phyloP scores from a whole-genome alignment of 108 stramenopile species.

The Cyclotella cryptica region DNA sequence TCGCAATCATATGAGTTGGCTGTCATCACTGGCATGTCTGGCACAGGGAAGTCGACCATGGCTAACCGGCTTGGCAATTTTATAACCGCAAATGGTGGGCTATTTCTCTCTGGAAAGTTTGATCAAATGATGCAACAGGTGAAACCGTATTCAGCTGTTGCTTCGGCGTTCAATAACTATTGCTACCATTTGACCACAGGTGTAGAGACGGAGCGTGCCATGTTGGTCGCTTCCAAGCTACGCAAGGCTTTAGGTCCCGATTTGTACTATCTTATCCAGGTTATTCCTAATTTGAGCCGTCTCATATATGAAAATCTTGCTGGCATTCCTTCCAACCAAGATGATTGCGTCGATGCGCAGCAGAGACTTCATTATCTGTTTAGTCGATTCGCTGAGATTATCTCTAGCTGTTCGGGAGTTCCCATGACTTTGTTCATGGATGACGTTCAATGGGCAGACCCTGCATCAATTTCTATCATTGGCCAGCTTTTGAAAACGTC shows the following conservation, averaged over 20 bases:
- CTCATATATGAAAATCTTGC: neutral
- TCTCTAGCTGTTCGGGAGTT: conserved; percentile 11
- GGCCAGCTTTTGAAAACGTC: conserved; percentile 5
- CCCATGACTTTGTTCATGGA: conserved; percentile 34
- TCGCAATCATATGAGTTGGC: too few species aligned
- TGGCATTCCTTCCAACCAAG: neutral
- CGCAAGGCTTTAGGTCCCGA: conserved; percentile 12
- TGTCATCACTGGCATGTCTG: too few species aligned
- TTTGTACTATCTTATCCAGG: neutral
- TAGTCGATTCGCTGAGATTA: conserved; percentile 10
- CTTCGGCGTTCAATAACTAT: conserved; percentile 17
- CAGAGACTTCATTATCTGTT: conserved; percentile 27
- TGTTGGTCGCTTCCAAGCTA: neutral
- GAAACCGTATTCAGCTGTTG: conserved; percentile 24
- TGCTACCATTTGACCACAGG: neutral
- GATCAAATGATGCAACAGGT: conserved; percentile 12
- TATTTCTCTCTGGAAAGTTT: conserved; percentile 29
- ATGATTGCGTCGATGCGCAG: conserved; percentile 26
- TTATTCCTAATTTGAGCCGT: conserved; percentile 12
- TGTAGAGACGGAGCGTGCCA: neutral
- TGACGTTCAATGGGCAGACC: conserved; percentile 38
- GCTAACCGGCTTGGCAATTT: neutral
- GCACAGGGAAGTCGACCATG: neutral
- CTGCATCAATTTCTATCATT: conserved; percentile 11
- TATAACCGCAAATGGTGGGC: conserved; percentile 8